Base-by-base conservation (phyloP, 1,284 basidiomycete species). In the Heterobasidion occidentale region DNA sequence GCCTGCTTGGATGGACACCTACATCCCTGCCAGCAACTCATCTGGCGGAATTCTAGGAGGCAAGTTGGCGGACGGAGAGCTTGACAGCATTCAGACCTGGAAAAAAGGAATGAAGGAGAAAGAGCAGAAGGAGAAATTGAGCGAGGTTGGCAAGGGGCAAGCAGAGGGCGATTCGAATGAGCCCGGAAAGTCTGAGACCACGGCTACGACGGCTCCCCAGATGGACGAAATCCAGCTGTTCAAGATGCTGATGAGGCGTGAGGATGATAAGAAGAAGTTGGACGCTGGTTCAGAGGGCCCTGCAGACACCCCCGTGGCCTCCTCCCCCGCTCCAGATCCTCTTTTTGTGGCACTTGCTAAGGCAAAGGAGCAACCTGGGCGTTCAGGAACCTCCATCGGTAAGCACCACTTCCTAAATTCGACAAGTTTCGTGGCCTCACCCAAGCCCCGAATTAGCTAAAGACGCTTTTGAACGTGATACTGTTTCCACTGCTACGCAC, bases 1-100 rank as follows among this genome's bases (percentile, higher is more conserved):
- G 65, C 92, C 91, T 19, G 91, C 91, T 15, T 94, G 91, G 91
- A 92, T 94, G 89, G 90, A 91, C 61, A 85, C 89, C n/a, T 91
- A 92, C 65, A 78, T 89, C 60, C 84, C 88, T 3, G 74, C 71
- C 47, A 75, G 77, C 46, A 67, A 78, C n/a, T 73, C 72, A 5
- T 9, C 12, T 46, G 71, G 74, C 55, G 86, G 83, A 12, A 84
- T 88, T 56, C 72, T 88, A 54, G 86, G 87, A 15, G 81, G 79
- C 6, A 78, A 80, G 59, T 71, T 72, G 45, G 68, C 70, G 38
- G 78, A 82, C 50, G 88, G 86, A 19, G 87, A 88, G 64, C 72
- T 92, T 27, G 91, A 94, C 68, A 84, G 88, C 53, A 92, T 94
- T 52, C 92, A 94, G 66, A 90, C 86, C 2, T 94, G 92, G 83